phyloP scores from a whole-genome alignment of 2,329 filamentous ascomycete genomes.

The Raffaelea ambrosiae region DNA sequence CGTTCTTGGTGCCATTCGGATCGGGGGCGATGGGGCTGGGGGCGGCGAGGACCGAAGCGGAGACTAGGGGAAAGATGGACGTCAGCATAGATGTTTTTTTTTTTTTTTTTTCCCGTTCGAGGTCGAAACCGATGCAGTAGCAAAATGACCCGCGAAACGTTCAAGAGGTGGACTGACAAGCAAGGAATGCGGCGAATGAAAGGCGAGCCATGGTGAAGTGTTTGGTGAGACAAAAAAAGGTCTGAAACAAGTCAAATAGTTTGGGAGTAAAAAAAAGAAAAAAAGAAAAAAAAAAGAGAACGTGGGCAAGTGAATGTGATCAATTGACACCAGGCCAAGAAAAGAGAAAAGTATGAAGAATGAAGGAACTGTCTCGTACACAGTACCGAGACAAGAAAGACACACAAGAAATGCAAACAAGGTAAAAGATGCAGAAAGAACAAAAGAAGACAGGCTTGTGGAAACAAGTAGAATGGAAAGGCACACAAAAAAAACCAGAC shows the following conservation, averaged over 20 bases:
- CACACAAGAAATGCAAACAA: background rate
- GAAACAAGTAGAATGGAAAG: too few relatives aligned
- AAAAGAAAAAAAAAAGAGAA: background rate
- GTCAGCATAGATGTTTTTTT: too few relatives aligned
- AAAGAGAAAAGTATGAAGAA: background rate
- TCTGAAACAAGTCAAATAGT: background rate
- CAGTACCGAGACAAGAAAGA: background rate
- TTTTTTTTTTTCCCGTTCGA: too few relatives aligned
- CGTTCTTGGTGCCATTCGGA: slow-evolving; percentile 14
- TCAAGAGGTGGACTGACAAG: slow-evolving; percentile 5
- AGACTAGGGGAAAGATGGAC: slow-evolving; percentile 5
- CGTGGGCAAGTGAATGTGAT: background rate
- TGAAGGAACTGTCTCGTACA: too few relatives aligned
- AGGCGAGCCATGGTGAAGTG: slow-evolving; percentile 8
- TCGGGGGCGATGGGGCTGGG: slow-evolving; percentile 15
- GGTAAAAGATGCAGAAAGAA: too few relatives aligned
- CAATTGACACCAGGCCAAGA: background rate
- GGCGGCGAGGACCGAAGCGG: slow-evolving; percentile 8
- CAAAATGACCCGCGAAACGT: too few relatives aligned
- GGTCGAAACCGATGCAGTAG: too few relatives aligned
- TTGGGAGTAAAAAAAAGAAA: background rate
- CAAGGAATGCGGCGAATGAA: slow-evolving; percentile 7
- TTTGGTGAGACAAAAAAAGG: background rate
- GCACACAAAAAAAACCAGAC: too few relatives aligned
- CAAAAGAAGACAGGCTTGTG: too few relatives aligned